Base-by-base conservation (phyloP, 306 rosid species). In the Quercus wislizeni region DNA sequence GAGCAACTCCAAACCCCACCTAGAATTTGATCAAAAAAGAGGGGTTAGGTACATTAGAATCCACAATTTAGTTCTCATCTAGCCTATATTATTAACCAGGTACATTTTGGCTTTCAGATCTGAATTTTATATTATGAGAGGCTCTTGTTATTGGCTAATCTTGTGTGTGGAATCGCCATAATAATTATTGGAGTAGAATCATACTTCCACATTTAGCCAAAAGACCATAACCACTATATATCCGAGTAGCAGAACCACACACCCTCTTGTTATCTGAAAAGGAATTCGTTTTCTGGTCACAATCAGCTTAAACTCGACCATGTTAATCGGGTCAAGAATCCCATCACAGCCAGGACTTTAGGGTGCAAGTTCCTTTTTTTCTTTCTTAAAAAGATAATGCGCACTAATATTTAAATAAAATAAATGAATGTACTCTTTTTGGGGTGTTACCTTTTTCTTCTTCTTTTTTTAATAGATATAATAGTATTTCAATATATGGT, bases 31-130 rank as follows among this genome's bases (percentile, higher is more conserved):
- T 25, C 55, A 8, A 4, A 76, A 82, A 81, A 75, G 17, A 12
- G 49, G 46, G 56, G 72, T 23, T 55, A 80, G 78, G 76, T 76
- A 65, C 83, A 83, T 74, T 78, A 23, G 69, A 52, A 54, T 2
- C 41, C 38, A 38, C 9, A 11, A 28, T 54, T 3, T 41, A 2
- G 61, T 21, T 27, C 59, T 61, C 13, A 81, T 79, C 43, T 52
- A 19, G 27, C 41, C 59, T 33, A 41, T 5, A 78, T 63, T 75
- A 51, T 49, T 19, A 77, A 49, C 76, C 78, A 89, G 71, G 65
- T 89, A 61, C 90, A 81, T 78, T 28, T 25, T 73, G 13, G 59
- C 33, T 73, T 74, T 74, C 14, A 62, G 68, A 70, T 82, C 52
- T 64, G 33, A 51, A 51, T 30, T 3, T 49, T 28, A 57, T 77